phyloP scores from a whole-genome alignment of 2,329 filamentous ascomycete species.

The Colletotrichum tanaceti region DNA sequence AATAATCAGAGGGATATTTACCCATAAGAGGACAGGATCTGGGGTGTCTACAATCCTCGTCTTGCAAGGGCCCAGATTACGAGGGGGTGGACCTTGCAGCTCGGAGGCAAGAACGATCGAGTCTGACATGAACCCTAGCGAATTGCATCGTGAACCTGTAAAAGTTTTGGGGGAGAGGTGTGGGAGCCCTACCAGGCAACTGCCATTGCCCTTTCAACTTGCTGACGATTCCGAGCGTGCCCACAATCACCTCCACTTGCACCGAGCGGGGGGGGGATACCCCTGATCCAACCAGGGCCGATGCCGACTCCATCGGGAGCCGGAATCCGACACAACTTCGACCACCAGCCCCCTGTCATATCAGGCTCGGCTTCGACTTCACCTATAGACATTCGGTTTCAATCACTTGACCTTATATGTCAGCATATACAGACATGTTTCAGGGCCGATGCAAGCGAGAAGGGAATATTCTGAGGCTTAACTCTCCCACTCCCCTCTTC shows the following conservation, averaged over 20 bases:
- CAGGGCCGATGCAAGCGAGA: constrained; percentile 7
- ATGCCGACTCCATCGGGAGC: constrained; percentile 10
- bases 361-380: neutral
- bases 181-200: too few species aligned
- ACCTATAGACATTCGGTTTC: neutral
- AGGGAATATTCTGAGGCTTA: neutral
- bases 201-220: constrained; percentile 6
- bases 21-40: too few species aligned
- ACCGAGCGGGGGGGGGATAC: neutral
- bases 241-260: constrained; percentile 29
- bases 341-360: neutral
- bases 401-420: neutral
- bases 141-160: neutral
- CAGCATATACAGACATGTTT: neutral
- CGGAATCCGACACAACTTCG: constrained; percentile 2
- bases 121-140: constrained; percentile 25
- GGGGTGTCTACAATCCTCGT: neutral
- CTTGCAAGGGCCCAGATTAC: neutral
- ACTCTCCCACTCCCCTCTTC: neutral
- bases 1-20: too few species aligned
- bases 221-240: neutral
- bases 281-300: constrained; percentile 21
- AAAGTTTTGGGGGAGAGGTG: neutral
- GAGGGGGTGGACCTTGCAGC: neutral
- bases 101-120: constrained; percentile 30